Conservation (phyloP, 176 grass and related monocot species). For the Chloris gayana region DNA sequence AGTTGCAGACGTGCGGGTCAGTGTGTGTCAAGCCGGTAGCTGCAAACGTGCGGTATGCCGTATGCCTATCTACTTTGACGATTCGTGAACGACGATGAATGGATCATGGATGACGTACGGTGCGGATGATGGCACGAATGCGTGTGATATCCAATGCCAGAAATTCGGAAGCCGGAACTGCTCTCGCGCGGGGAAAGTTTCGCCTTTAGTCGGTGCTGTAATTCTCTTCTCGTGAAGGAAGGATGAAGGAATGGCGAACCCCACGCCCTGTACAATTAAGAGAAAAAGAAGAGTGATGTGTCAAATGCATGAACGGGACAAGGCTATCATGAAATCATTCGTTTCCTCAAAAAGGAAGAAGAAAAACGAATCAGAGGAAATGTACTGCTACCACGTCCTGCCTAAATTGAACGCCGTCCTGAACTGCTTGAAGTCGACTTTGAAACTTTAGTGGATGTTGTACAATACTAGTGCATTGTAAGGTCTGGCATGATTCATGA, state of each 20-base stretch:
- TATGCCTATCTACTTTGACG: not conserved
- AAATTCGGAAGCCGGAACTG: not conserved
- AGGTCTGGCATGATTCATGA: not conserved
- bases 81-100: not conserved
- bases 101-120: too few species aligned
- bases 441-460: not conserved
- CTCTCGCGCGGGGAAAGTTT: not conserved
- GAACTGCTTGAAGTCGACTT: not conserved
- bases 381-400: not conserved
- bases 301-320: not conserved
- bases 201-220: not conserved
- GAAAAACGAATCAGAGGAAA: not conserved
- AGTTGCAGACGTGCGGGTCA: too few species aligned
- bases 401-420: not conserved
- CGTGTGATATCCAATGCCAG: not conserved
- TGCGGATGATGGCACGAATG: not conserved
- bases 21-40: too few species aligned
- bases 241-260: slow-evolving; percentile 1
- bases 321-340: not conserved
- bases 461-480: not conserved
- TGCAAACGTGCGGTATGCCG: not conserved
- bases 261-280: not conserved
- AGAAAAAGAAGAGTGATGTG: not conserved
- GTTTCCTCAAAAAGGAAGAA: not conserved
- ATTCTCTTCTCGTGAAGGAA: not conserved